phyloP scores from a whole-genome alignment of 495 filamentous ascomycete genomes.

The Trichoderma gamsii region DNA sequence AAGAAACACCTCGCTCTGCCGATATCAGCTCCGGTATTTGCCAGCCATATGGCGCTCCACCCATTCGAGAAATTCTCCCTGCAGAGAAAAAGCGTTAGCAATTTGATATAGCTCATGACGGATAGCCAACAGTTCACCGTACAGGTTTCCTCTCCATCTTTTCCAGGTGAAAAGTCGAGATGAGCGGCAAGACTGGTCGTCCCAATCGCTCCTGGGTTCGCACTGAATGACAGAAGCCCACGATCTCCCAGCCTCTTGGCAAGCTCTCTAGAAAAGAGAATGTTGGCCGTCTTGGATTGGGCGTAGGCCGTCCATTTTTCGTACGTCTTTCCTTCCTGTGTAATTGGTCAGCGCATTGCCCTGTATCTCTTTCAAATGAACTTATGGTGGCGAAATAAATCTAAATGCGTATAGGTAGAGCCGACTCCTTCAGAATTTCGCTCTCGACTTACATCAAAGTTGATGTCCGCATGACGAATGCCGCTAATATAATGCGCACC shows the following conservation, averaged over 20 bases:
- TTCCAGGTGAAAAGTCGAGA: neutral
- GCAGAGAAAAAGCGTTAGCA: neutral
- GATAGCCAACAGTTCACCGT: neutral
- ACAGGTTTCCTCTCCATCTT: neutral
- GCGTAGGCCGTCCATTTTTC: constrained; percentile 37
- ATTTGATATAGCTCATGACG: neutral
- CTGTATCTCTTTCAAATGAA: too few relatives aligned
- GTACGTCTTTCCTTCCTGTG: constrained; percentile 16
- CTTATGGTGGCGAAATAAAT: too few relatives aligned
- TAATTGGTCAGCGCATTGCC: neutral
- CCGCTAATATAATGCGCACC: constrained; percentile 34
- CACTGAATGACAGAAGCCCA: neutral
- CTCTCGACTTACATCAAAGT: constrained; percentile 26
- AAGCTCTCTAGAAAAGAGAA: constrained; percentile 18
- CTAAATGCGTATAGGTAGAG: too few relatives aligned
- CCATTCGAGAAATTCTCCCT: neutral
- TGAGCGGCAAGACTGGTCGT: neutral
- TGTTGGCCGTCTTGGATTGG: constrained; percentile 47
- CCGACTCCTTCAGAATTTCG: neutral
- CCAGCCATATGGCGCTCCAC: neutral
- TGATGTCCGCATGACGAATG: constrained; percentile 41
- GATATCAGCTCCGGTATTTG: neutral
- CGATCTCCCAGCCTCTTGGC: neutral
- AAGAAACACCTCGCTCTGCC: neutral
- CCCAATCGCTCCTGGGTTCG: neutral